These are phyloP conservation scores for Plenodomus biglobosus DNA, from an alignment of 2,329 filamentous ascomycete species.

Conservation along the genomic window DNA sequence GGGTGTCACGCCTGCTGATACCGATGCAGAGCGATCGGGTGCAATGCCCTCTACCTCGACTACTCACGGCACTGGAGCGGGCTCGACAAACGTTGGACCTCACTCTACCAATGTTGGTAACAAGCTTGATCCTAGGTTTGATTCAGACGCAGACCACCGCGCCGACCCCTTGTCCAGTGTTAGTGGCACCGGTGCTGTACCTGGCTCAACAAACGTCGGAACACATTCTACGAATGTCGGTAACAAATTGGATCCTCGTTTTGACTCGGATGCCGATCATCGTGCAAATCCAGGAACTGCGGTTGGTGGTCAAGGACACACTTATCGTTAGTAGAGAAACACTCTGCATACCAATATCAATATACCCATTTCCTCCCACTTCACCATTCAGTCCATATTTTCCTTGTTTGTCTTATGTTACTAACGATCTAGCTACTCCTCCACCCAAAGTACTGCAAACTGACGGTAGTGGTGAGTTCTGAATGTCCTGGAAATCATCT, in stretches of 20 bases:
- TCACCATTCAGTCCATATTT: background rate
- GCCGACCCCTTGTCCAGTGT: slow-evolving; percentile 16
- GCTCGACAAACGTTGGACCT: slow-evolving; percentile 35
- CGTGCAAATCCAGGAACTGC: slow-evolving; percentile 16
- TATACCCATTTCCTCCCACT: slow-evolving; percentile 13
- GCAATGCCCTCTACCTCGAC: slow-evolving; percentile 12
- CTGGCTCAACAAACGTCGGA: slow-evolving; percentile 29
- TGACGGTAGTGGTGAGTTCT: slow-evolving; percentile 12
- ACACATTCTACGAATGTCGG: slow-evolving; percentile 32
- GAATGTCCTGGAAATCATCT: too few relatives aligned
- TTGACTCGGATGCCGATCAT: slow-evolving; percentile 26
- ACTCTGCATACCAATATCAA: slow-evolving; percentile 9
- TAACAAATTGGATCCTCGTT: slow-evolving; percentile 41
- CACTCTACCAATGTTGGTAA: slow-evolving; percentile 37
- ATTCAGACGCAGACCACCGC: slow-evolving; percentile 29
- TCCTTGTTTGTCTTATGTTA: background rate
- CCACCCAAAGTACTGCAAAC: slow-evolving; percentile 1
- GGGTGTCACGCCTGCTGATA: slow-evolving; percentile 30
- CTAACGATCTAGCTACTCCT: slow-evolving; percentile 9
- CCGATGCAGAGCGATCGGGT: slow-evolving; percentile 28
- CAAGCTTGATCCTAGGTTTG: slow-evolving; percentile 37
- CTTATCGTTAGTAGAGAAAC: slow-evolving; percentile 17
- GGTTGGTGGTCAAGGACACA: slow-evolving; percentile 14
- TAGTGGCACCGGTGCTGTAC: slow-evolving; percentile 12
- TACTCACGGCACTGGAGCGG: background rate